Evolutionary conservation across 768 basidiomycete genomes (phyloP), one percentile per base, ranked within the genome.

Genomic region (Serendipita sp.): DNA sequence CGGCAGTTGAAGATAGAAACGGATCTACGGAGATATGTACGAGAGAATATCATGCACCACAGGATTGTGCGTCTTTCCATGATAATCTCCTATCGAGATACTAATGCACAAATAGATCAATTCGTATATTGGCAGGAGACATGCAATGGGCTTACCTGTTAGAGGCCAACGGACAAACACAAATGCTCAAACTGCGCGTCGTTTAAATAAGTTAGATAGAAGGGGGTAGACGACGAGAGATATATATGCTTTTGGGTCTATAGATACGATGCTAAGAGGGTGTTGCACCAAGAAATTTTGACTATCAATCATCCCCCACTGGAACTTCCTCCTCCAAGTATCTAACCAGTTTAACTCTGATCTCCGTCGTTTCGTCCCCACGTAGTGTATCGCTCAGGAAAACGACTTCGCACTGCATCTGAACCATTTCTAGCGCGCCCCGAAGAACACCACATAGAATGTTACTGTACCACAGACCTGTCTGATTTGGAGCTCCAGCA

Each of bases 401-500:
- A 48, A 84, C 83, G 10, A 83, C 86, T 66, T 92, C 88, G 18
- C 94, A 93, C 73, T 95, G 94, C 82, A 97, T 88, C 74, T 98
- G 95, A 34, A 97, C 96, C 96, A 99, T 98, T 77, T 99, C 96
- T 62, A 99, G 73, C 41, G 93, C 84, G 2, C 96, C 96, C 63
- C 94, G 78, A 58, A 98, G 74, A 5, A 98, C 95, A 3, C 96
- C 96, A 70, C 93, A 95, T 1, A 96, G 77, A 47, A 98, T 86
- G 74, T 98, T 98, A 74, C 90, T 93, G 74, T 93, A 98, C 91
- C 92, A 96, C 41, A 99, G 75, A 0, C 92, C 94, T 13, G 41
- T 41, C 13, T 41, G 41, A 41, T 41, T 41, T 13, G 5, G 41
- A 13, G 41, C 13, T 16, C 92, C 92, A 71, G 95, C 18, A 60